Evolutionary conservation across 805 yeast genomes (phyloP).

Genomic region (Sugiyamaella mastotermitis): DNA sequence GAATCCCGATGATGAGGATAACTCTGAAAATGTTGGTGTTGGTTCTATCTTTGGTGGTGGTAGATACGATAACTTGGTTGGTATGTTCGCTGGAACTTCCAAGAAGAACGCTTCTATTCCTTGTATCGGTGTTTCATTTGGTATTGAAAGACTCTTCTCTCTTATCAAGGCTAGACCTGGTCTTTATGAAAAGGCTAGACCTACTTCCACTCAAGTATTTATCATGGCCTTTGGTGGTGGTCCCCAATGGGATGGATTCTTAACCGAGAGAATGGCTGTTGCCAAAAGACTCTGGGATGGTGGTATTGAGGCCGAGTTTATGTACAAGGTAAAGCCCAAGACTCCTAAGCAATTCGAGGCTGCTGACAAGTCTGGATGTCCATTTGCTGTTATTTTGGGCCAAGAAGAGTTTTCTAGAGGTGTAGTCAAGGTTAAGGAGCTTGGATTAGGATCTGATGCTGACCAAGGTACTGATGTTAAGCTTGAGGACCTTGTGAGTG

Average conservation of each 20-base stretch:
- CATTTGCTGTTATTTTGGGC: constrained; percentile 87
- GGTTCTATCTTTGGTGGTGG: constrained; percentile 99
- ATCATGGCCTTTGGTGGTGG: constrained; percentile 99
- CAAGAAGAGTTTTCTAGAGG: constrained; percentile 88
- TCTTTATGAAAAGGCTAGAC: constrained; percentile 57
- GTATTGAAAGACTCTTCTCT: constrained; percentile 92
- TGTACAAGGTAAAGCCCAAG: constrained; percentile 90
- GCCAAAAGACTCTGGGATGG: constrained; percentile 80
- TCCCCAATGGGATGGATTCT: constrained; percentile 88
- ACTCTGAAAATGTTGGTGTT: constrained; percentile 93
- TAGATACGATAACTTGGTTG: constrained; percentile 92
- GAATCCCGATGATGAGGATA: constrained; percentile 68
- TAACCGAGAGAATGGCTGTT: constrained; percentile 84
- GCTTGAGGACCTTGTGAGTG: constrained; percentile 51
- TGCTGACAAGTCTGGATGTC: constrained; percentile 91
- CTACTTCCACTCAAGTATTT: constrained; percentile 86
- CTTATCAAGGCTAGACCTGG: constrained; percentile 72
- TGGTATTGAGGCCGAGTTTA: constrained; percentile 85
- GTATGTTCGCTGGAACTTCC: constrained; percentile 84
- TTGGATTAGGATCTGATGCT: constrained; percentile 82
- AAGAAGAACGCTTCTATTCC: constrained; percentile 80
- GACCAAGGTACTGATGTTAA: constrained; percentile 81
- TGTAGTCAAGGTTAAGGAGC: constrained; percentile 73
- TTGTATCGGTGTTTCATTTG: constrained; percentile 95
- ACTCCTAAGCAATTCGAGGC: constrained; percentile 96